Percentiles rank a stretch among this genome's conserved stretches.
phyloP scores from a whole-genome alignment of 805 yeast species.

The Maudiozyma saulgeensis region DNA sequence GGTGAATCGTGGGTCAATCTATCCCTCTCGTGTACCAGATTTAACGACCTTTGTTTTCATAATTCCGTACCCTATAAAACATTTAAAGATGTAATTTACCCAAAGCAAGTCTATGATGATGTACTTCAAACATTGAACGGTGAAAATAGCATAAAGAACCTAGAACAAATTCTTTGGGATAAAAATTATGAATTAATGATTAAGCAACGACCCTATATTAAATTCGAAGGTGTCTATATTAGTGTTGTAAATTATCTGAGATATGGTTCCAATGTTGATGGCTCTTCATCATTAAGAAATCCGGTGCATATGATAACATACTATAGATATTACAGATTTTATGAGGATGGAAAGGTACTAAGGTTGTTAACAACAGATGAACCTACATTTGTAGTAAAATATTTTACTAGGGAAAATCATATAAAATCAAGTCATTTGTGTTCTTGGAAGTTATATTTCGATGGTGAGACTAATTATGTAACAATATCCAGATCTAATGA shows the following conservation, averaged over 20 bases:
- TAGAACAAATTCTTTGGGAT: conserved; percentile 35
- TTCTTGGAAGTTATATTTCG: conserved; percentile 47
- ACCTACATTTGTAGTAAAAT: conserved; percentile 58
- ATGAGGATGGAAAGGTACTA: conserved; percentile 65
- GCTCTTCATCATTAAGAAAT: conserved; percentile 55
- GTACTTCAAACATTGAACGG: conserved; percentile 33
- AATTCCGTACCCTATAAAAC: conserved; percentile 41
- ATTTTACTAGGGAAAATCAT: conserved; percentile 31
- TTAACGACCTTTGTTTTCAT: conserved; percentile 50
- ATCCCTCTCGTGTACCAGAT: conserved; percentile 47
- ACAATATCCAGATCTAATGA: conserved; percentile 49
- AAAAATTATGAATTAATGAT: conserved; percentile 31
- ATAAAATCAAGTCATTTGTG: conserved; percentile 39
- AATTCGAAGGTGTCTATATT: conserved; percentile 77
- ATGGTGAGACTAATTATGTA: conserved; percentile 41
- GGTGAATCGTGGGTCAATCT: conserved; percentile 61
- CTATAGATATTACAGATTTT: conserved; percentile 76
- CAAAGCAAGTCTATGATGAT: conserved; percentile 43
- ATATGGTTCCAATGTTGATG: conserved; percentile 67
- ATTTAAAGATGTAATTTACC: conserved; percentile 43
- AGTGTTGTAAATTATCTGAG: conserved; percentile 77
- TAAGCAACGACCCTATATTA: conserved; percentile 59
- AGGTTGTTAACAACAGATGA: conserved; percentile 62
- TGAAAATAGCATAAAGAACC: conserved; percentile 26
- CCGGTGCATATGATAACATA: conserved; percentile 83